Evolutionary conservation across 2,329 filamentous ascomycete genomes (phyloP).

Genomic region (Talaromyces atroroseus): DNA sequence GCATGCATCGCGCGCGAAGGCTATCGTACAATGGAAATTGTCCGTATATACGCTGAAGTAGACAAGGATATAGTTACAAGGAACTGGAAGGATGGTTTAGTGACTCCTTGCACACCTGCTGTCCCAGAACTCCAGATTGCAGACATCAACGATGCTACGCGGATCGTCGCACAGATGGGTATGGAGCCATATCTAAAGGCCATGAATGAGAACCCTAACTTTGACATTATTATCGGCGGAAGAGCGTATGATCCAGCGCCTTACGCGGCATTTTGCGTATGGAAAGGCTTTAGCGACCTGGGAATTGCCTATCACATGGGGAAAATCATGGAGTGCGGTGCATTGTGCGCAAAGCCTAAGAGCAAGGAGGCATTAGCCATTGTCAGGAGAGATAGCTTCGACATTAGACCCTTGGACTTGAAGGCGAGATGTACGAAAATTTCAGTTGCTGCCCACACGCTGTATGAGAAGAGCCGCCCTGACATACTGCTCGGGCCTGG

Average conservation of each 20-base stretch:
- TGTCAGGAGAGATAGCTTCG: slow-evolving; percentile 43
- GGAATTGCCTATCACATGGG: slow-evolving; percentile 39
- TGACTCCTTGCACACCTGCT: slow-evolving; percentile 38
- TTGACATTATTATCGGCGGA: slow-evolving; percentile 44
- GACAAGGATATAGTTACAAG: slow-evolving; percentile 29
- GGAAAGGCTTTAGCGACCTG: neutral
- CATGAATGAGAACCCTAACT: slow-evolving; percentile 36
- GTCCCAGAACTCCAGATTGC: slow-evolving; percentile 36
- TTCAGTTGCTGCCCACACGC: slow-evolving; percentile 47
- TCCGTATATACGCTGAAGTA: slow-evolving; percentile 37
- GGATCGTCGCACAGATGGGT: slow-evolving; percentile 44
- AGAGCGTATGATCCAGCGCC: slow-evolving; percentile 37
- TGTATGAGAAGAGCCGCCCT: slow-evolving; percentile 52
- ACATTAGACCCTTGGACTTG: slow-evolving; percentile 40
- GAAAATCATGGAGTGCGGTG: slow-evolving; percentile 52
- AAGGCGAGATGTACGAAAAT: slow-evolving; percentile 41
- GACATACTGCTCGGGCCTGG: slow-evolving; percentile 46
- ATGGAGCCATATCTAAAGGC: slow-evolving; percentile 41
- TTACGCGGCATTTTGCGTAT: slow-evolving; percentile 27
- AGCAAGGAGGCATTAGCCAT: slow-evolving; percentile 37
- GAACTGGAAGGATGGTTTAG: slow-evolving; percentile 22
- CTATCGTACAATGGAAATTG: slow-evolving; percentile 21
- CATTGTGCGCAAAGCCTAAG: slow-evolving; percentile 43
- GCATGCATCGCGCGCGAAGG: slow-evolving; percentile 27
- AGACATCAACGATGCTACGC: slow-evolving; percentile 34